Base-by-base conservation (phyloP, 768 basidiomycete species). In the Ramaria sp. region DNA sequence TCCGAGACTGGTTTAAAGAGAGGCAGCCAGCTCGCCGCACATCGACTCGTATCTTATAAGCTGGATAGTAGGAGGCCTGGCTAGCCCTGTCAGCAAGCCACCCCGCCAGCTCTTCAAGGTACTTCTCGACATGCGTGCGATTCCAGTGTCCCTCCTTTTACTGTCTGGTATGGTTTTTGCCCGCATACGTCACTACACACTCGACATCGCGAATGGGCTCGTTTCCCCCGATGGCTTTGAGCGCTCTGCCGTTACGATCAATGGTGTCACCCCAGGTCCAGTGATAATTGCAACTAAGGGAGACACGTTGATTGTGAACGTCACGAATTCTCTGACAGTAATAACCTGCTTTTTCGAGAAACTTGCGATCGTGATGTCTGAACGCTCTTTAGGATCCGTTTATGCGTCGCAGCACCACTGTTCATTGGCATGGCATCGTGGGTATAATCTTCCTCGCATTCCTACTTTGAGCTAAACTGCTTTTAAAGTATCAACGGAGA, bases 161-260 rank as follows among this genome's bases (percentile, higher is more conserved):
- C 53, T 55, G 5, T 45, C 25, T 37, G 43, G 53, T 0, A 24
- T 48, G 15, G 53, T 18, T 8, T 55, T 34, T 18, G 41, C 53
- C 25, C 43, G 53, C 10, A 37, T 28, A 20, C 43, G 53, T 34
- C 27, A 36, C 22, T 55, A 45, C 36, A 37, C 53, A 5, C 44
- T 55, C 27, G 34, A 55, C 18, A 60, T 69, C 45, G 37, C 58
- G 22, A 64, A 68, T 37, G 58, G 57, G 13, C 32, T 61, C n/a
- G 56, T 70, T n/a, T 30, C 63, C 1, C 68, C 68, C 9, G 69
- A 69, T 53, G 69, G 69, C 2, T 67, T 57, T 50, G 36, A 54
- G n/a, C 57, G 67, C 12, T 52, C 58, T 20, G 59, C 57, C 2
- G 58, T 63, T 13, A 49, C 62, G 9, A 55, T 57, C 24, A 59